Base-by-base conservation (phyloP, 768 basidiomycete species). In the Tubosaeta brunneosetosa region DNA sequence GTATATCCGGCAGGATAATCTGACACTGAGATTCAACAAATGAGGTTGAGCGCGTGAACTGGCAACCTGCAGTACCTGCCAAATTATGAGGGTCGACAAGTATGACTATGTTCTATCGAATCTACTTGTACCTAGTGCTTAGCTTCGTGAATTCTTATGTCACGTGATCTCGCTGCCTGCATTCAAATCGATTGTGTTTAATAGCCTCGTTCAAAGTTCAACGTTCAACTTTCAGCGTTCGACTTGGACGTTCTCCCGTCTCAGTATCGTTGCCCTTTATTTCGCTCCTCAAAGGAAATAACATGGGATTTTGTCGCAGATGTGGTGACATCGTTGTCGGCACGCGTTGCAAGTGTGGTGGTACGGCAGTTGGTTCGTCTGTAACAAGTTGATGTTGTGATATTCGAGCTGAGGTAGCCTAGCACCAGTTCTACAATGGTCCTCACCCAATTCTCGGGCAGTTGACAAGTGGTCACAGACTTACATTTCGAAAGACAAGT, bases 271-370 rank as follows among this genome's bases (percentile, higher is more conserved):
- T 25, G n/a, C 13, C 33, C 26, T 53, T 44, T 40, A 22, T 25
- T 26, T 41, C 22, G 22, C 22, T 29, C 37, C 22, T 42, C 31
- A 14, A 34, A 37, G 27, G 45, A 26, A 40, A 45, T 55, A 40
- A 22, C 26, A 92, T 92, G 90, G 86, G 86, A 22, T 92, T 92
- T 63, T 93, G 91, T 73, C 79, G 87, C 53, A 77, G 88, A 65
- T 93, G 90, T 63, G 91, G 90, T 52, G 86, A 91, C 56, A 90
- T 93, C 53, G 88, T 91, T 31, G 64, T 75, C 33, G 81, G 82
- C 45, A 69, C 73, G 40, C 85, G 85, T 48, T 91, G 88, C 69
- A 85, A 80, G 68, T 93, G 90, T 67, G 90, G 91, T 58, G 91
- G 91, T 49, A 73, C 76, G 16, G 73, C 86, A 49, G 90, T 88